These are phyloP conservation scores for Rhodotorula kratochvilovae DNA, from an alignment of 768 basidiomycete genomes.

Conservation along the genomic window DNA sequence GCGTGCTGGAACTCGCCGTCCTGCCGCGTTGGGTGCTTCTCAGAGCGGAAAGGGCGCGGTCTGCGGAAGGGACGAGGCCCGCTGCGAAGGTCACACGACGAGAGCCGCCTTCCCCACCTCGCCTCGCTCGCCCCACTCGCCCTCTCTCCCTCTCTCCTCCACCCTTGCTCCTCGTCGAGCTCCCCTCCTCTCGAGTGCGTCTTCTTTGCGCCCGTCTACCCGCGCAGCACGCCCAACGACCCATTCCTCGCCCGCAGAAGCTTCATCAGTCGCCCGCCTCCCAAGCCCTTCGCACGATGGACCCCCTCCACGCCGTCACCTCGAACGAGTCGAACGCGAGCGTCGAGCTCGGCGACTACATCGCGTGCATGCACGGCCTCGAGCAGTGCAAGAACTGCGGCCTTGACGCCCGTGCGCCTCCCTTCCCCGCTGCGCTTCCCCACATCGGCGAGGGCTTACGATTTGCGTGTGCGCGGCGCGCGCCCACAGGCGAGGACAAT, in stretches of 20 bases:
- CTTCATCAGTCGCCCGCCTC: background rate
- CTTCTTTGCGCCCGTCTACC: background rate
- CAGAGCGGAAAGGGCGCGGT: too few relatives aligned
- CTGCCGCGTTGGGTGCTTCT: background rate
- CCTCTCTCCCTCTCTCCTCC: background rate
- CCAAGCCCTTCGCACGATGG: background rate
- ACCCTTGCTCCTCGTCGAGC: background rate
- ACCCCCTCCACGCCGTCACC: conserved; percentile 19
- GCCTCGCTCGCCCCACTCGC: background rate
- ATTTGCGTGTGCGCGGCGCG: background rate
- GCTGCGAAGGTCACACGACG: background rate
- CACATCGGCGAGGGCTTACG: background rate
- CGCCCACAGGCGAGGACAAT: conserved; percentile 26
- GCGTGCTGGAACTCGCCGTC: background rate
- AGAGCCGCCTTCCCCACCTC: background rate
- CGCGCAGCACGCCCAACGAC: too few relatives aligned
- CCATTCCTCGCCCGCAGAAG: background rate
- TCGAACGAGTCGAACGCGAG: conserved; percentile 21
- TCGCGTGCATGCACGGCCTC: conserved; percentile 18
- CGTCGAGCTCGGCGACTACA: conserved; percentile 27
- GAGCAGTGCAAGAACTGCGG: conserved; percentile 20
- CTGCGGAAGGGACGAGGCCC: background rate
- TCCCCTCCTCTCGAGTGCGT: background rate
- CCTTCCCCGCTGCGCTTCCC: background rate
- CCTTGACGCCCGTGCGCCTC: conserved; percentile 10